Evolutionary conservation across 768 basidiomycete species (phyloP).

Genomic region (Macrolepiota dolichaula): DNA sequence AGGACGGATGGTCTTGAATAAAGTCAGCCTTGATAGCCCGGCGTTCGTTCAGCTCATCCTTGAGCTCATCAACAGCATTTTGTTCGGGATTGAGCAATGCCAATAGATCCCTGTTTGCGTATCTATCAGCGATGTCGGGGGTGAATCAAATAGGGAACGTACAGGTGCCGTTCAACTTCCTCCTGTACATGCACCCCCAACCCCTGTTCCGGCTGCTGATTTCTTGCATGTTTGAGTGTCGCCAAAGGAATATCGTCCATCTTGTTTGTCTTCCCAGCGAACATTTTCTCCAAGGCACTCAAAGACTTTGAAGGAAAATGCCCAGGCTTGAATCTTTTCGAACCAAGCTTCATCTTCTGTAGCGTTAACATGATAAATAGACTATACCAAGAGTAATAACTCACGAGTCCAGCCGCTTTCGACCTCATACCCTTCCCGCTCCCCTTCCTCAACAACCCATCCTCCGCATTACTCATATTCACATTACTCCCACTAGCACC

Average conservation of each 20-base stretch:
- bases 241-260: constrained; percentile 57
- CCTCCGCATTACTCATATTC: not conserved
- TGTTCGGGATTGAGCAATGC: constrained; percentile 59
- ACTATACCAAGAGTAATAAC: not conserved
- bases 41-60: constrained; percentile 65
- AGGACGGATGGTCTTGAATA: constrained; percentile 83
- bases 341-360: constrained; percentile 21
- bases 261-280: constrained; percentile 47
- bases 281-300: constrained; percentile 59
- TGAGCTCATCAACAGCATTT: constrained; percentile 44
- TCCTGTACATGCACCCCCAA: constrained; percentile 38
- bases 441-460: not conserved
- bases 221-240: constrained; percentile 43
- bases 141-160: constrained; percentile 20
- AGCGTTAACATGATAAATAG: not conserved
- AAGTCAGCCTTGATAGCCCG: constrained; percentile 81
- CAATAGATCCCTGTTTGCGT: constrained; percentile 57
- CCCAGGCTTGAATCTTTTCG: constrained; percentile 30
- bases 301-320: constrained; percentile 59
- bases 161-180: constrained; percentile 76
- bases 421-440: not conserved
- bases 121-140: constrained; percentile 1
- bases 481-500: not conserved
- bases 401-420: not conserved
- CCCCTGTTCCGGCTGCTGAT: constrained; percentile 23